Base-by-base conservation (phyloP, 2,329 filamentous ascomycete genomes). In the Cercospora citrullina region DNA sequence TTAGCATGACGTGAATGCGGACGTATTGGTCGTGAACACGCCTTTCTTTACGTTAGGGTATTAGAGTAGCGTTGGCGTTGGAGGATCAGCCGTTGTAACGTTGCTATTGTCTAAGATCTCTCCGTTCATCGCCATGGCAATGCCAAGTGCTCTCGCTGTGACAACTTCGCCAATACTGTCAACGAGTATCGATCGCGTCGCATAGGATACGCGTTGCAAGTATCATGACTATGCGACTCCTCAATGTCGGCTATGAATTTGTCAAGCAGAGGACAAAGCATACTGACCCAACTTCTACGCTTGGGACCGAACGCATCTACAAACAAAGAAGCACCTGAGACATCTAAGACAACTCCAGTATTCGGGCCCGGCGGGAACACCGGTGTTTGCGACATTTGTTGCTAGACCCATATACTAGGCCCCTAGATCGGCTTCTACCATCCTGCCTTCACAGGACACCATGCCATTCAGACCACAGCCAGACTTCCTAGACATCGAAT, bases 1-100 rank as follows among this genome's bases (percentile, higher is more conserved):
- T 71, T 21, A 62, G 65, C 36, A 68, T 68, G 33, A 64, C 51
- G 4, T 59, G 51, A 59, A 18, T n/a, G 36, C 23, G 5, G 31
- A 42, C 16, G n/a, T 16, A 53, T 10, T 45, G 18, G 30, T 21
- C 23, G 21, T 10, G 3, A 33, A 14, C 26, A 63, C 36, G 28
- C 42, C 21, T 63, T 23, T 31, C 28, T 36, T 14, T 9, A 18
- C 2, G 2, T 59, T 36, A 7, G 5, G 9, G 14, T 21, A 31
- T 59, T 36, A 7, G 5, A 8, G 14, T 21, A 31, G 16, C 30
- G n/a, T 33, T 23, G n/a, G 55, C 55, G 55, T 36, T 59, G 55
- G 28, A 2, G n/a, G 28, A 33, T 59, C 3, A 30, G 18, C 55
- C 55, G 55, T 59, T 59, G 4, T 5, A 59, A 59, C 55, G 55